Conservation (phyloP, 2,329 filamentous ascomycete genomes). For the Phoma herbarum region DNA sequence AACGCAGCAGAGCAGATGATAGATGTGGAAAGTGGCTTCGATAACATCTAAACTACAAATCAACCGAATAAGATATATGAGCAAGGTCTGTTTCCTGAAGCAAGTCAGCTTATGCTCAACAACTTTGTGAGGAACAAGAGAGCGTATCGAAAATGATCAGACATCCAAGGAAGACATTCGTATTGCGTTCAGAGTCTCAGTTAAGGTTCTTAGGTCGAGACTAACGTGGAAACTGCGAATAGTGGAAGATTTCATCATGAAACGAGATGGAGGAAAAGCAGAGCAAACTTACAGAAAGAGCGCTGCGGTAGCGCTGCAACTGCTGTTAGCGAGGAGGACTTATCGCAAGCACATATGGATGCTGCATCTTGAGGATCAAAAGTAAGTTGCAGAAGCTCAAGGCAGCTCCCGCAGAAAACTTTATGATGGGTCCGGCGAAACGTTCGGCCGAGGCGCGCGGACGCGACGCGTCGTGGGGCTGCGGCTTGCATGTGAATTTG, state of each 20-base stretch:
- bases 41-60: background rate
- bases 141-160: slow-evolving; percentile 12
- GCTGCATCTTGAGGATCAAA: background rate
- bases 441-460: slow-evolving; percentile 9
- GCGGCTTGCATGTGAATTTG: background rate
- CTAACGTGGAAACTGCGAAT: slow-evolving; percentile 29
- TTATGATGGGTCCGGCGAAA: slow-evolving; percentile 21
- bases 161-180: slow-evolving; percentile 27
- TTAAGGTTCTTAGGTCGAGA: slow-evolving; percentile 24
- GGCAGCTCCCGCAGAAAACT: slow-evolving; percentile 2
- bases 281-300: slow-evolving; percentile 1
- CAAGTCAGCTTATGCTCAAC: slow-evolving; percentile 5
- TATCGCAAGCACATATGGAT: slow-evolving; percentile 5
- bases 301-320: background rate
- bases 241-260: slow-evolving; percentile 25
- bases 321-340: background rate
- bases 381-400: slow-evolving; percentile 1
- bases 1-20: background rate
- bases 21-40: background rate
- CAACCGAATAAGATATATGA: background rate
- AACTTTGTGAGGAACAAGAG: background rate
- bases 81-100: background rate
- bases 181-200: slow-evolving; percentile 22
- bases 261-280: background rate
- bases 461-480: slow-evolving; percentile 6